Conservation (phyloP, 192 early-diverging fungal species). For the Pecoramyces ruminantium region DNA sequence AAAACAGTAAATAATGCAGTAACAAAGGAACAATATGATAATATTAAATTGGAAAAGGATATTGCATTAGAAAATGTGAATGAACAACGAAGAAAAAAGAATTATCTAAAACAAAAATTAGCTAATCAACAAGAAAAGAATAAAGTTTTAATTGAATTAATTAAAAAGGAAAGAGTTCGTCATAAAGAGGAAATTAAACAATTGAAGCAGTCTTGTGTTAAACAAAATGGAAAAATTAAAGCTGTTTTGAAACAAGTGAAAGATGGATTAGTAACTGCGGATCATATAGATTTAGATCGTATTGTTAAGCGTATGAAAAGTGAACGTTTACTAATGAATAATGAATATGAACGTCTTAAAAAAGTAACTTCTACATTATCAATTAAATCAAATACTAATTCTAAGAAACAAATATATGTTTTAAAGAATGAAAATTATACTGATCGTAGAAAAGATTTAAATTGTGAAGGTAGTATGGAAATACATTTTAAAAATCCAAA, state of each 20-base stretch:
- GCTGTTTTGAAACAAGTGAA: not conserved
- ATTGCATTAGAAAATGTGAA: not conserved
- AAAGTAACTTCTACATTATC: not conserved
- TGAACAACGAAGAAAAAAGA: not conserved
- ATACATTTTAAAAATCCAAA: not conserved
- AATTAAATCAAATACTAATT: not conserved
- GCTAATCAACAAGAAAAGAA: not conserved
- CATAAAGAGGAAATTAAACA: not conserved
- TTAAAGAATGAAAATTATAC: not conserved
- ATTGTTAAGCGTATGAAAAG: not conserved
- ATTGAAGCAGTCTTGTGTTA: not conserved
- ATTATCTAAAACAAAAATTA: not conserved
- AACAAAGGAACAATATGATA: not conserved
- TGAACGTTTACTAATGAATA: not conserved
- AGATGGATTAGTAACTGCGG: not conserved
- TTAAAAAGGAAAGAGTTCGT: not conserved
- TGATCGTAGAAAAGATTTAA: not conserved
- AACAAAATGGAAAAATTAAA: not conserved
- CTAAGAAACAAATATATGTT: not conserved
- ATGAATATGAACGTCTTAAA: not conserved
- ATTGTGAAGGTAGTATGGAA: not conserved
- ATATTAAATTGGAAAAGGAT: not conserved
- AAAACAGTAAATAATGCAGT: not conserved
- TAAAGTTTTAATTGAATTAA: not conserved
- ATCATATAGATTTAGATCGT: not conserved